These are phyloP conservation scores for Torulaspora quercuum DNA, from an alignment of 805 yeast species.

Conservation along the genomic window DNA sequence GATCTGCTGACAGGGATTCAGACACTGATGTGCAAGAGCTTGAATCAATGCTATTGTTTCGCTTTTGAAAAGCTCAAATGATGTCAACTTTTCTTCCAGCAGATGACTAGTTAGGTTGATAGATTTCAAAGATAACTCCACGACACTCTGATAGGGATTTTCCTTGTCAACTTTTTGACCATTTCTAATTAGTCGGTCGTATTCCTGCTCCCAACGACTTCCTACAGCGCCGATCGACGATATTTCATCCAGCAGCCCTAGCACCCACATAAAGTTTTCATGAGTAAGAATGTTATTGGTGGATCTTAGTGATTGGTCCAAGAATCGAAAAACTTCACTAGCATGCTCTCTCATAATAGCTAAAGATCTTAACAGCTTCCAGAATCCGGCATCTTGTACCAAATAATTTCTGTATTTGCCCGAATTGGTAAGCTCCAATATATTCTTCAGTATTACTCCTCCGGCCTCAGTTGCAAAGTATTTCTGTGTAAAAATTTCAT, in stretches of 20 bases:
- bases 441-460: slow-evolving; percentile 43
- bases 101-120: slow-evolving; percentile 58
- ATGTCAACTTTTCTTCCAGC: slow-evolving; percentile 31
- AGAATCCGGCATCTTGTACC: slow-evolving; percentile 49
- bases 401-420: slow-evolving; percentile 36
- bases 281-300: slow-evolving; percentile 39
- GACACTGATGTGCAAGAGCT: slow-evolving; percentile 84
- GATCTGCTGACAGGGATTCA: slow-evolving; percentile 80
- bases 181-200: slow-evolving; percentile 42
- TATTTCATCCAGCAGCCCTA: slow-evolving; percentile 73
- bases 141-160: slow-evolving; percentile 51
- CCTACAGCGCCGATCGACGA: slow-evolving; percentile 80
- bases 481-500: slow-evolving; percentile 34
- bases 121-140: slow-evolving; percentile 58
- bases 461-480: slow-evolving; percentile 44
- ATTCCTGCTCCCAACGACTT: slow-evolving; percentile 69
- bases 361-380: slow-evolving; percentile 51
- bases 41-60: slow-evolving; percentile 59
- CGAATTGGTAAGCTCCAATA: slow-evolving; percentile 35
- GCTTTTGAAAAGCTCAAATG: slow-evolving; percentile 25
- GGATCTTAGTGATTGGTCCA: slow-evolving; percentile 41
- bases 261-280: slow-evolving; percentile 57
- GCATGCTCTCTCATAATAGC: slow-evolving; percentile 47
- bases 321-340: slow-evolving; percentile 44
- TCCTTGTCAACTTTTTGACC: slow-evolving; percentile 45